Evolutionary conservation across 2,329 filamentous ascomycete species (phyloP).

Genomic region (Aspergillus persii): DNA sequence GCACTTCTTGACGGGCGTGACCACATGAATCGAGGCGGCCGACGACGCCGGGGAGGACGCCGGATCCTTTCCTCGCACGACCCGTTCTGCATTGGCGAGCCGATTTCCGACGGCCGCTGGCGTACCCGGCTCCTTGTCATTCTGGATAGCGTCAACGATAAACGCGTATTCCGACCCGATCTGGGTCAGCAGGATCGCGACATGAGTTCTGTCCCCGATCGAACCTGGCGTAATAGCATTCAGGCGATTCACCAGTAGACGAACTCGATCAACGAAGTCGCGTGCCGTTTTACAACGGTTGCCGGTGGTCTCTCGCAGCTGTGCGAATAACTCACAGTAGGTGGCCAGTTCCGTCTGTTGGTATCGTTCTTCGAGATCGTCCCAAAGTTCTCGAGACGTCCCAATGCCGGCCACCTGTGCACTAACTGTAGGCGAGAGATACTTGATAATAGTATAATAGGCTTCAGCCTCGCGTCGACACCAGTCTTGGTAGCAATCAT

Average conservation of each 20-base stretch:
- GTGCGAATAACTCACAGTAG: slow-evolving; percentile 3
- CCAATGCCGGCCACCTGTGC: slow-evolving; percentile 2
- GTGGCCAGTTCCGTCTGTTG: slow-evolving; percentile 5
- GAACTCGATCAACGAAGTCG: slow-evolving; percentile 1
- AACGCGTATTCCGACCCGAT: slow-evolving; percentile 2
- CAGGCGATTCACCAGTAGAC: neutral
- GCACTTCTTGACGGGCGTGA: slow-evolving; percentile 1
- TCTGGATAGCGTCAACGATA: slow-evolving; percentile 4
- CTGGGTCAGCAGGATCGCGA: slow-evolving; percentile 2
- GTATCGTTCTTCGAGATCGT: slow-evolving; percentile 3
- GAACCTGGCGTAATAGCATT: slow-evolving; percentile 1
- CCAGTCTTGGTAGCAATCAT: neutral
- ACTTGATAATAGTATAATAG: neutral
- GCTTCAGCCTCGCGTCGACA: neutral
- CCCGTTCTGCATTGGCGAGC: slow-evolving; percentile 2
- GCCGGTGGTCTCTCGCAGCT: slow-evolving; percentile 1
- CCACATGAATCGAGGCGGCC: slow-evolving; percentile 1
- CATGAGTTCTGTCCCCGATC: slow-evolving; percentile 1
- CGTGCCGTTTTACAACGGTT: slow-evolving; percentile 1
- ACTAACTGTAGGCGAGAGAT: slow-evolving; percentile 3
- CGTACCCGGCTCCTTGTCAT: slow-evolving; percentile 2
- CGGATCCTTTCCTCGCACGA: slow-evolving; percentile 4
- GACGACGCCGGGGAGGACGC: neutral
- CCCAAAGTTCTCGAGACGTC: slow-evolving; percentile 1
- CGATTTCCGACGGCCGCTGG: neutral